Evolutionary conservation across 1,139 yeast species (phyloP), one percentile per base, ranked within the genome.

Genomic region (Yamadazyma membranifaciens): DNA sequence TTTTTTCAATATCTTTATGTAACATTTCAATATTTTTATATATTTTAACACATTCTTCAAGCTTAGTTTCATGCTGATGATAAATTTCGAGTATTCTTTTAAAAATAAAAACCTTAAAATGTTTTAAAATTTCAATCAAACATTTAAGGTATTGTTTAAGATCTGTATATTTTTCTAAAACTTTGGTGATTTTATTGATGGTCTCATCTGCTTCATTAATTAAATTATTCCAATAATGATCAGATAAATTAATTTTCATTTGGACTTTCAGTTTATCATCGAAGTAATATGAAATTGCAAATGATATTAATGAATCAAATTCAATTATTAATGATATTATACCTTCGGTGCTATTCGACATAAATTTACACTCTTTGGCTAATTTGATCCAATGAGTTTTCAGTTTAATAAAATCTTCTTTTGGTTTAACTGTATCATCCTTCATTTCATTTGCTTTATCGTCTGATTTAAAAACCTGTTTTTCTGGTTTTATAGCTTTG

Each of bases 141-240:
- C 64, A 60, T 37, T 55, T 58, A 12, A 64, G 40, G 26, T 43
- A 60, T 54, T 42, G 44, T 53, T 48, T 51, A 39, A 45, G 32
- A 52, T 49, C 37, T 48, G 59, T 34, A 52, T 57, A 24, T 45
- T 39, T 2, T 30, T 38, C 22, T 43, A 43, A 27, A 46, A 39
- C 31, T 7, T 47, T 46, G 27, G 53, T 56, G 9, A 63, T 52
- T 9, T 58, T 56, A 1, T 45, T 42, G 11, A 64, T 61, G 22
- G 67, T 48, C 4, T 41, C 43, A 2, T 52, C 47, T 2, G 65
- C 50, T 26, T 67, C 71, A 12, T 52, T 56, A 34, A 59, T 55
- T 22, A 69, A 48, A 4, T 43, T 33, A 33, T 52, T 57, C 77
- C 77, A 71, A 24, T 60, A 56, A 37, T 69, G 50, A 45, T 66